These are phyloP conservation scores for Dentipellis fragilis DNA, from an alignment of 768 basidiomycete genomes.

Conservation along the genomic window DNA sequence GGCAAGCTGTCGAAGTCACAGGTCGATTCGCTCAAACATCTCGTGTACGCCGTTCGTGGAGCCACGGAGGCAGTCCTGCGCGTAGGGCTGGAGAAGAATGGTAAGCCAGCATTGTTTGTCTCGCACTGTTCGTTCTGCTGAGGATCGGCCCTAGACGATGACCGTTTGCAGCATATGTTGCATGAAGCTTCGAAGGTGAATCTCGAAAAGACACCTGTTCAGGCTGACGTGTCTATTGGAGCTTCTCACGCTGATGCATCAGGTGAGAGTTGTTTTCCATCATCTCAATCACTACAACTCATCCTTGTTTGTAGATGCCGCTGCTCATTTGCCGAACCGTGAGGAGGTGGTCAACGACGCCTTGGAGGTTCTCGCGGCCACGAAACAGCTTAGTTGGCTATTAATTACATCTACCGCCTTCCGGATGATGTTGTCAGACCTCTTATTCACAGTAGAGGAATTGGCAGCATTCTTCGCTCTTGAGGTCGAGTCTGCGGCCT, in stretches of 20 bases:
- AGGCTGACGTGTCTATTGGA: not conserved
- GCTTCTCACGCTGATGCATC: not conserved
- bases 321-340: not conserved
- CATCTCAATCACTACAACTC: not conserved
- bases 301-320: not conserved
- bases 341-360: not conserved
- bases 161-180: not conserved
- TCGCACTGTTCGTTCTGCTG: not conserved
- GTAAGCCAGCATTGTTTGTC: not conserved
- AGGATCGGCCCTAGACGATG: not conserved
- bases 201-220: not conserved
- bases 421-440: not conserved
- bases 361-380: not conserved
- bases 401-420: not conserved
- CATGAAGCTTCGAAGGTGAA: not conserved
- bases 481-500: not conserved
- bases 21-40: not conserved
- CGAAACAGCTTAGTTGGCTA: not conserved
- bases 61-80: not conserved
- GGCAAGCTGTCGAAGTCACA: not conserved
- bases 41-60: not conserved
- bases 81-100: constrained; percentile 2
- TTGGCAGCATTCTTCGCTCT: not conserved
- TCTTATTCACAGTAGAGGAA: not conserved
- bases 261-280: not conserved